Base-by-base conservation (phyloP, 805 yeast genomes). In the Ogataea polymorpha region DNA sequence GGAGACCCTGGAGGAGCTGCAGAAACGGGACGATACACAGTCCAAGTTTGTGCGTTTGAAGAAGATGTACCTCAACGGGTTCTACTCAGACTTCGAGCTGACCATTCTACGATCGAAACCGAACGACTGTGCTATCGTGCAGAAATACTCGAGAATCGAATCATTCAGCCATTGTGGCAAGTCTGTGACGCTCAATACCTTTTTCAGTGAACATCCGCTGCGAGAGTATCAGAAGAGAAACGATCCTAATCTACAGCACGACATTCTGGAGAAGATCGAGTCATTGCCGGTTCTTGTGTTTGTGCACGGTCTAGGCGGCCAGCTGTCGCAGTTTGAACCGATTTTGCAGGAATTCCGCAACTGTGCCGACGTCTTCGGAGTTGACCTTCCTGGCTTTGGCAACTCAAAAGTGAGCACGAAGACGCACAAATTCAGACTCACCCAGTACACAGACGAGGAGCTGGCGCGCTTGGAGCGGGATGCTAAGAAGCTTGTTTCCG, bases 311-410 rank as follows among this genome's bases (percentile, higher is more conserved):
- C 62, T 91, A 15, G 98, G 97, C 1, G 98, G 98, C 2, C 91
- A 82, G 52, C 67, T 86, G 57, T 77, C 87, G 16, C 96, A 89
- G 59, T 90, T 90, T 59, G 93, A 86, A 54, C 80, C 82, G 1
- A 64, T 86, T 27, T 63, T 86, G 58, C 80, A 79, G 20, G 67
- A 77, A 37, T 75, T 86, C 49, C 66, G 82, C 24, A 79, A 76
- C 49, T 74, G 80, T 46, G 74, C 79, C 45, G 82, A 78, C 41
- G 73, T 88, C 14, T 55, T 85, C 29, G 77, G 90, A 0, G 51
- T 90, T 12, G 98, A 90, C 58, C 65, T 89, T 37, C 96, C 96
- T 1, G 98, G 97, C 0, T 87, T 87, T 61, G 98, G 98, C 3
- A 71, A 75, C 47, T 45, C 77, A 50, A 54, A 67, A 56, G 54